Conservation (phyloP, 371 early-diverging fungal species). For the Dichotomocladium elegans region DNA sequence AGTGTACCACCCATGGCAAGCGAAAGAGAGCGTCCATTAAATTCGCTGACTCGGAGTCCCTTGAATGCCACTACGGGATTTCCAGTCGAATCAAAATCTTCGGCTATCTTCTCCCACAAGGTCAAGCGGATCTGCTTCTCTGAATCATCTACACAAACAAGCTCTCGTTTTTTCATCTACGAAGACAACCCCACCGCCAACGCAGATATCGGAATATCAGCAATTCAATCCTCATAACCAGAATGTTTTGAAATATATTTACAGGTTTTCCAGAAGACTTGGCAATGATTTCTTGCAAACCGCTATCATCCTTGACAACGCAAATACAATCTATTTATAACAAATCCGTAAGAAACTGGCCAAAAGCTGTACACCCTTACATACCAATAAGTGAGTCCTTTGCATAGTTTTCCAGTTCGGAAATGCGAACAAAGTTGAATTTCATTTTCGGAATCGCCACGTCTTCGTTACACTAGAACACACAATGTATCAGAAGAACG, state of each 20-base stretch:
- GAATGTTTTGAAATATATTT: no score
- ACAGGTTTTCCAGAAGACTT: constrained; percentile 69
- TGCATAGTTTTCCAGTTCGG: constrained; percentile 57
- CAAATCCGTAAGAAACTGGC: not conserved
- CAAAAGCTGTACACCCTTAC: not conserved
- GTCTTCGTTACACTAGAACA: constrained; percentile 57
- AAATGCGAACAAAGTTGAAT: constrained; percentile 67
- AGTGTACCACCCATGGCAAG: constrained; percentile 48
- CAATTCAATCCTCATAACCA: no score
- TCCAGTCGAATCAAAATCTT: constrained; percentile 49
- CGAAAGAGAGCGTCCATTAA: constrained; percentile 76
- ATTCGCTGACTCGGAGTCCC: constrained; percentile 84
- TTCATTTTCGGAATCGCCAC: constrained; percentile 62
- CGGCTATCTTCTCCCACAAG: constrained; percentile 88
- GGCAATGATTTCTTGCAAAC: constrained; percentile 59
- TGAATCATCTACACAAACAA: constrained; percentile 79
- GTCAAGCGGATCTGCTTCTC: constrained; percentile 74
- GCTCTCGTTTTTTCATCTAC: constrained; percentile 80
- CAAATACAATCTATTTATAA: constrained; percentile 70
- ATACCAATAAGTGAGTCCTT: constrained; percentile 67
- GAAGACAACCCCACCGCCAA: constrained; percentile 3
- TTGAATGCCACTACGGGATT: constrained; percentile 80
- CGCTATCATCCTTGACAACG: constrained; percentile 69
- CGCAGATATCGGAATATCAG: no score
- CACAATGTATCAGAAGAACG: not conserved